Evolutionary conservation across 2,329 filamentous ascomycete genomes (phyloP).

Genomic region (Sporothrix brasiliensis): DNA sequence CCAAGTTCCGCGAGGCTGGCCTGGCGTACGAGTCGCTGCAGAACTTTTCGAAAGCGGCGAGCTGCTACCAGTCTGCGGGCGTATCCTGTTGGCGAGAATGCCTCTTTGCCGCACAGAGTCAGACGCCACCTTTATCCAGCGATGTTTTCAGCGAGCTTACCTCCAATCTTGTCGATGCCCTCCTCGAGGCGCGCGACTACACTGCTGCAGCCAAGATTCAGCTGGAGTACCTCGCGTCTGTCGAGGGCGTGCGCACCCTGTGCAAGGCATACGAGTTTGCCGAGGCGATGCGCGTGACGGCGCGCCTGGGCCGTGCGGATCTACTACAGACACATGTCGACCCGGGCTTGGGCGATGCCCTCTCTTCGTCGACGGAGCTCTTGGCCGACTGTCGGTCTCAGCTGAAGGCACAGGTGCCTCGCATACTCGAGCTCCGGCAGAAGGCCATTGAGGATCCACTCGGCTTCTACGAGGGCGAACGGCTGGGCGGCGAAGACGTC

Average conservation of each 20-base stretch:
- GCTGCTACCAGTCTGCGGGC: constrained; percentile 80
- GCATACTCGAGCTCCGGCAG: constrained; percentile 76
- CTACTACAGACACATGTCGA: constrained; percentile 74
- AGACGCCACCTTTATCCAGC: constrained; percentile 42
- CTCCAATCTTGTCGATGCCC: constrained; percentile 72
- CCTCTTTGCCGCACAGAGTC: constrained; percentile 74
- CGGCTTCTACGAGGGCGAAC: constrained; percentile 83
- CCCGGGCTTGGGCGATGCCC: constrained; percentile 74
- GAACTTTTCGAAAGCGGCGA: constrained; percentile 73
- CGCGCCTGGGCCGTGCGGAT: constrained; percentile 60
- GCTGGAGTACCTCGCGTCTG: constrained; percentile 75
- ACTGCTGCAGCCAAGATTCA: constrained; percentile 76
- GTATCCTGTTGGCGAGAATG: constrained; percentile 84
- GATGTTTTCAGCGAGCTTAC: constrained; percentile 69
- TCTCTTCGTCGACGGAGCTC: constrained; percentile 82
- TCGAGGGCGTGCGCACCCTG: constrained; percentile 73
- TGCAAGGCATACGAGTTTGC: constrained; percentile 88
- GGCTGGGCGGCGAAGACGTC: constrained; percentile 50
- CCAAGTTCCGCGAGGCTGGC: constrained; percentile 81
- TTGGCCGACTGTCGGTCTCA: constrained; percentile 91
- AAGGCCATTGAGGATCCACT: constrained; percentile 85
- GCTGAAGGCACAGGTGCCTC: constrained; percentile 79
- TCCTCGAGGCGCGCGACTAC: constrained; percentile 84
- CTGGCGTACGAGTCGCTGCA: constrained; percentile 86
- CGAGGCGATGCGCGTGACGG: constrained; percentile 80